Evolutionary conservation across 2,329 filamentous ascomycete species (phyloP).

Genomic region (Penicillium psychrosexuale): DNA sequence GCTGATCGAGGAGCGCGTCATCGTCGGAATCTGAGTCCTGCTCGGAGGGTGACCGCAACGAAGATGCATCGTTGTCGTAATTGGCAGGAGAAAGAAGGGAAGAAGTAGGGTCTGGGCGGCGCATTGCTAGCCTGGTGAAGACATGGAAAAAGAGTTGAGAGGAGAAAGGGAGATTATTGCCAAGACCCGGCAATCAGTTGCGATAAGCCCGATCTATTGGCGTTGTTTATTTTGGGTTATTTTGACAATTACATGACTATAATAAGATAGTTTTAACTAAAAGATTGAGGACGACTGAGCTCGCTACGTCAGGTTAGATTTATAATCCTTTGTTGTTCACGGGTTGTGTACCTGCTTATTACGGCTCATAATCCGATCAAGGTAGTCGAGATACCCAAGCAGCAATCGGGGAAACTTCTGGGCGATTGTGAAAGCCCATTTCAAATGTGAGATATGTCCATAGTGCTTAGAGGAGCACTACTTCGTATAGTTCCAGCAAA

Average conservation of each 20-base stretch:
- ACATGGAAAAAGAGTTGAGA: slow-evolving; percentile 19
- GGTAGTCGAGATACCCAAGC: too few species aligned
- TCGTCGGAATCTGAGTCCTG: slow-evolving; percentile 76
- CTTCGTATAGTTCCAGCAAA: too few species aligned
- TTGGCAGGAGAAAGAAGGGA: slow-evolving; percentile 61
- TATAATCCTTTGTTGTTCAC: background rate
- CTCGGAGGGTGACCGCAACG: slow-evolving; percentile 60
- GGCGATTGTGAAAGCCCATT: too few species aligned
- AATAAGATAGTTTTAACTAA: background rate
- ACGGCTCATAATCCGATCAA: background rate
- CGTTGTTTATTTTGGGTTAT: too few species aligned
- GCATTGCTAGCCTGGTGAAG: slow-evolving; percentile 26
- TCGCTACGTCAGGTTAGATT: too few species aligned
- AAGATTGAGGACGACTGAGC: background rate
- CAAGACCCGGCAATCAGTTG: background rate
- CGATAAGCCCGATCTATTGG: slow-evolving; percentile 10
- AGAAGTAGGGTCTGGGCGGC: slow-evolving; percentile 19
- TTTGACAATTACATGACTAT: too few species aligned
- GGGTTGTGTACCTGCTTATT: background rate
- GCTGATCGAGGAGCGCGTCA: slow-evolving; percentile 63
- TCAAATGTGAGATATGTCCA: too few species aligned
- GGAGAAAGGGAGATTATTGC: slow-evolving; percentile 9
- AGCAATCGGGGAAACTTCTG: too few species aligned
- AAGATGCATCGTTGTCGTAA: slow-evolving; percentile 68
- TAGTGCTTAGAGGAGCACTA: too few species aligned